These are phyloP conservation scores for Russula dissimulans DNA, from an alignment of 768 basidiomycete genomes.

Conservation along the genomic window DNA sequence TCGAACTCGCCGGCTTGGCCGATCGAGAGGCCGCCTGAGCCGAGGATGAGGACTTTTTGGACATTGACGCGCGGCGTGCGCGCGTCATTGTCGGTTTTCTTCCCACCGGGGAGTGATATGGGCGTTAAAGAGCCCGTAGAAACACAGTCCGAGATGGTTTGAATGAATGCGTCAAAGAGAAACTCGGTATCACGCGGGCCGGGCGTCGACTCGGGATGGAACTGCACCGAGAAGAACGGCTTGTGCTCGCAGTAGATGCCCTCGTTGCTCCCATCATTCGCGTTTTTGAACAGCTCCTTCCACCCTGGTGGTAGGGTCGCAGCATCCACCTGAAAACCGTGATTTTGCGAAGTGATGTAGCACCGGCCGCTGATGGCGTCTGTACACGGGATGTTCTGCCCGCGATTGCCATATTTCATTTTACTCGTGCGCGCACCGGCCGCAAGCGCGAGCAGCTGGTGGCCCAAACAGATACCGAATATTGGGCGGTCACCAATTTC, in stretches of 20 bases:
- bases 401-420: slow-evolving; percentile 99
- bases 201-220: slow-evolving; percentile 96
- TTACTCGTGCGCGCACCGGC: slow-evolving; percentile 92
- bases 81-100: slow-evolving; percentile 72
- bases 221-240: slow-evolving; percentile 98
- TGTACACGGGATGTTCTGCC: slow-evolving; percentile 97
- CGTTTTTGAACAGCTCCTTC: slow-evolving; percentile 93
- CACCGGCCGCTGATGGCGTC: slow-evolving; percentile 89
- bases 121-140: slow-evolving; percentile 44
- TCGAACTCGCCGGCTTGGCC: slow-evolving; percentile 99
- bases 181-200: slow-evolving; percentile 98
- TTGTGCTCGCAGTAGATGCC: slow-evolving; percentile 90
- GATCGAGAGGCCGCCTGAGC: slow-evolving; percentile 95
- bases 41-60: slow-evolving; percentile 91
- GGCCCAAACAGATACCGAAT: slow-evolving; percentile 97
- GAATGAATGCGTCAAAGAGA: slow-evolving; percentile 95
- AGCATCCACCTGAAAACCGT: slow-evolving; percentile 92
- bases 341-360: slow-evolving; percentile 99
- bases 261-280: slow-evolving; percentile 96
- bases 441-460: slow-evolving; percentile 92
- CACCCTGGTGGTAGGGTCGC: slow-evolving; percentile 70
- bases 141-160: slow-evolving; percentile 70
- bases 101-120: slow-evolving; percentile 69
- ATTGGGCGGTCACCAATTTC: slow-evolving; percentile 73
- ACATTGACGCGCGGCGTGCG: slow-evolving; percentile 66